Evolutionary conservation across 1,284 basidiomycete genomes (phyloP).

Genomic region (Amylostereum areolatum): DNA sequence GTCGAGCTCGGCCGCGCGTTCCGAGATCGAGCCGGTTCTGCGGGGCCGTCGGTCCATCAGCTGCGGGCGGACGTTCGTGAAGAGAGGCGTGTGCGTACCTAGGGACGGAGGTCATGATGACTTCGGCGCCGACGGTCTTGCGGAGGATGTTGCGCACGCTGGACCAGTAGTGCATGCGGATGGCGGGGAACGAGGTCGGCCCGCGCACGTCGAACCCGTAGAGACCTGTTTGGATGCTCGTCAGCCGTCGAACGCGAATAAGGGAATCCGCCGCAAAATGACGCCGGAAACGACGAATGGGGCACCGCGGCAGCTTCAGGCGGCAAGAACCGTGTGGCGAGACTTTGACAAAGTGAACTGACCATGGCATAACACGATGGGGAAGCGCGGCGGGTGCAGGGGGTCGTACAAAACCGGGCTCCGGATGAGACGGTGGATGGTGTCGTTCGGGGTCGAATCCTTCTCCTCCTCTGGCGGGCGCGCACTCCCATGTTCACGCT

Average conservation of each 20-base stretch:
- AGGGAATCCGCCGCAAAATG: slow-evolving; percentile 4
- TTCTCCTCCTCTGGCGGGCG: background rate
- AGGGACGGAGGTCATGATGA: slow-evolving; percentile 94
- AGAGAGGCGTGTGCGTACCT: slow-evolving; percentile 46
- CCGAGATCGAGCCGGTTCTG: slow-evolving; percentile 88
- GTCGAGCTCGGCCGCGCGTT: slow-evolving; percentile 79
- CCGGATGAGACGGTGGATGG: slow-evolving; percentile 68
- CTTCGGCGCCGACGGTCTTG: slow-evolving; percentile 83
- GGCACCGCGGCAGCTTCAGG: no score
- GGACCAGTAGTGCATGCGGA: slow-evolving; percentile 95
- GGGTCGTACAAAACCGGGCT: slow-evolving; percentile 73
- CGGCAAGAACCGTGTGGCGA: background rate
- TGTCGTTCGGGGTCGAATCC: slow-evolving; percentile 29
- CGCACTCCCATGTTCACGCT: background rate
- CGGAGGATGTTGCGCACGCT: slow-evolving; percentile 82
- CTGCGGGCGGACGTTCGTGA: background rate
- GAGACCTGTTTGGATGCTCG: slow-evolving; percentile 49
- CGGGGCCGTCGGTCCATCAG: slow-evolving; percentile 1
- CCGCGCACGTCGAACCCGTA: slow-evolving; percentile 93
- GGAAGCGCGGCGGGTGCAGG: slow-evolving; percentile 75
- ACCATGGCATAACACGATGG: slow-evolving; percentile 96
- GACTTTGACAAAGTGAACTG: slow-evolving; percentile 20
- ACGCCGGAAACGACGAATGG: no score
- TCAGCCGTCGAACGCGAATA: slow-evolving; percentile 9
- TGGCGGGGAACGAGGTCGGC: slow-evolving; percentile 66